Conservation (phyloP, 2,329 filamentous ascomycete genomes). For the Aspergillus versicolor region DNA sequence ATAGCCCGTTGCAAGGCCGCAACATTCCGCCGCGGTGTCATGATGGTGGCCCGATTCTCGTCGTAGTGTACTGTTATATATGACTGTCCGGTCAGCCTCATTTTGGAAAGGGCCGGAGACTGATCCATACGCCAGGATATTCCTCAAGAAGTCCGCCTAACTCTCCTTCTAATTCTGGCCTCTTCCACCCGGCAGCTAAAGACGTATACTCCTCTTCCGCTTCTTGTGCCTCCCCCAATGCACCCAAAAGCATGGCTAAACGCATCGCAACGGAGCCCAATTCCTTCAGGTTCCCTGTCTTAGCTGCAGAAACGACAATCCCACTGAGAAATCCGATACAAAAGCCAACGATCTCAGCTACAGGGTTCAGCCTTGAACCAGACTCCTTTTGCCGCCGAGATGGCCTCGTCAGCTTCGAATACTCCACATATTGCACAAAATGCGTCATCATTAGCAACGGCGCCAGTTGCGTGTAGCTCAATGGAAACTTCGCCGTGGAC, state of each 20-base stretch:
- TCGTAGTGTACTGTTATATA: slow-evolving; percentile 20
- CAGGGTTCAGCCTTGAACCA: not conserved
- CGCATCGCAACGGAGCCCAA: slow-evolving; percentile 16
- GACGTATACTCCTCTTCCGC: slow-evolving; percentile 16
- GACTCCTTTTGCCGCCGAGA: not conserved
- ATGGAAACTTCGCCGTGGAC: slow-evolving; percentile 10
- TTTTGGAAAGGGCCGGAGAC: too few species aligned
- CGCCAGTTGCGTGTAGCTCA: slow-evolving; percentile 19
- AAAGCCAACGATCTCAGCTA: slow-evolving; percentile 18
- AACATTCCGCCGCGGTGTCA: slow-evolving; percentile 12
- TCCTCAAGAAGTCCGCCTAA: not conserved
- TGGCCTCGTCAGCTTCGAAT: not conserved
- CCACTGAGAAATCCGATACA: slow-evolving; percentile 22
- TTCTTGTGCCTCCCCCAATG: slow-evolving; percentile 17
- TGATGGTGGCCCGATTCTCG: slow-evolving; percentile 16
- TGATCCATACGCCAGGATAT: slow-evolving; percentile 12
- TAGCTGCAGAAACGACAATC: slow-evolving; percentile 10
- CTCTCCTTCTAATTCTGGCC: not conserved
- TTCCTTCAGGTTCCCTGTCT: not conserved
- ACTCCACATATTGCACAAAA: slow-evolving; percentile 17
- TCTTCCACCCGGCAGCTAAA: slow-evolving; percentile 15
- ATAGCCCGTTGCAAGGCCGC: slow-evolving; percentile 10
- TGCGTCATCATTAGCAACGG: slow-evolving; percentile 21
- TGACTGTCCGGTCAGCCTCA: slow-evolving; percentile 8
- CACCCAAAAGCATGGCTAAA: slow-evolving; percentile 16